Conservation (phyloP, 768 basidiomycete genomes). For the Mycena leptocephala region DNA sequence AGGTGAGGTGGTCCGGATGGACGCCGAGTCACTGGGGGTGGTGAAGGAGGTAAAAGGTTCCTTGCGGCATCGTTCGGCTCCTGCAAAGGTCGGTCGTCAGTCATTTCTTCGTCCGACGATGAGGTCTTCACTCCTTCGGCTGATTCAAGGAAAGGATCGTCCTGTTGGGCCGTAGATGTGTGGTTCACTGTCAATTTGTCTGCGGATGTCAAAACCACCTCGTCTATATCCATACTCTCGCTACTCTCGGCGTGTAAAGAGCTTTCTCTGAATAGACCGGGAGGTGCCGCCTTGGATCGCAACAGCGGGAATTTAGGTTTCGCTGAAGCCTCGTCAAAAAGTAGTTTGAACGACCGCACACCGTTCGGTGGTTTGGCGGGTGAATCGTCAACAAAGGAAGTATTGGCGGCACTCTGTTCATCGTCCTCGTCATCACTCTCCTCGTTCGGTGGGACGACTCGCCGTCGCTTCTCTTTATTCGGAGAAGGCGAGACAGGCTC, state of each 20-base stretch:
- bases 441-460: conserved; percentile 62
- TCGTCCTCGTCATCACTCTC: conserved; percentile 57
- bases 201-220: not conserved
- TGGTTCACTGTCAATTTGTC: not conserved
- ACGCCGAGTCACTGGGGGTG: conserved; percentile 62
- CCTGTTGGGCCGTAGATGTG: not conserved
- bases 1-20: conserved; percentile 37
- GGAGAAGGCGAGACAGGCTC: conserved; percentile 90
- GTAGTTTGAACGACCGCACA: conserved; percentile 74
- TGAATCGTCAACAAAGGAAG: conserved; percentile 78
- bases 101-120: conserved; percentile 7
- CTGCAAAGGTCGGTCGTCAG: conserved; percentile 36
- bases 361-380: conserved; percentile 75
- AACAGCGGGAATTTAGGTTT: conserved; percentile 27
- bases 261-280: conserved; percentile 29
- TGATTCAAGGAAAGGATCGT: conserved; percentile 21
- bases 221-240: conserved; percentile 36
- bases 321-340: conserved; percentile 69
- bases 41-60: conserved; percentile 77
- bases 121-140: not conserved
- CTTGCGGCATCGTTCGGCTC: conserved; percentile 36
- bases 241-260: not conserved
- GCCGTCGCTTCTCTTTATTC: conserved; percentile 81
- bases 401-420: conserved; percentile 46
- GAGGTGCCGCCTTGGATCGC: conserved; percentile 19